phyloP scores from a whole-genome alignment of 2,329 filamentous ascomycete genomes.

The Ascochyta clinopodiicola region DNA sequence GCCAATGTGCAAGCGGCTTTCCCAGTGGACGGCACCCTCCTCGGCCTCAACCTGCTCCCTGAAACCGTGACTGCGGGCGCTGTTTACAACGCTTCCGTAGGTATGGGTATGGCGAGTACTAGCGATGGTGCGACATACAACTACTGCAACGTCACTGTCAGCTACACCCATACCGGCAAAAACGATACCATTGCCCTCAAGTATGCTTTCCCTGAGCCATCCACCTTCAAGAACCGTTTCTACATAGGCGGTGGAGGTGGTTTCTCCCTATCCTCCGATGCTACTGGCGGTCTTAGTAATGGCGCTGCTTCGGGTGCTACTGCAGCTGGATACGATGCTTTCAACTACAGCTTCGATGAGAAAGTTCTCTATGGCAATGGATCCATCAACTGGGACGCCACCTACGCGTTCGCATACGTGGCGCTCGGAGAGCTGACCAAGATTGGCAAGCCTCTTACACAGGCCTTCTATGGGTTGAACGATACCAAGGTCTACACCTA shows the following conservation, averaged over 20 bases:
- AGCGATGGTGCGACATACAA: constrained; percentile 17
- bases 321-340: constrained; percentile 59
- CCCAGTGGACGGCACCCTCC: constrained; percentile 21
- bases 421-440: constrained; percentile 60
- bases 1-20: constrained; percentile 27
- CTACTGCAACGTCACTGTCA: constrained; percentile 58
- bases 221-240: constrained; percentile 55
- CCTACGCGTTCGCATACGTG: constrained; percentile 60
- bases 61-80: constrained; percentile 48
- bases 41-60: constrained; percentile 50
- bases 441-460: constrained; percentile 55
- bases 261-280: constrained; percentile 33
- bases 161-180: constrained; percentile 54
- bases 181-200: constrained; percentile 24
- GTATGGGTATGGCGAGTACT: constrained; percentile 5
- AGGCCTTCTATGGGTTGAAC: constrained; percentile 47
- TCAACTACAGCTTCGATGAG: constrained; percentile 50
- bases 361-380: constrained; percentile 52
- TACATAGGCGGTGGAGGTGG: constrained; percentile 58
- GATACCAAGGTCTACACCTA: constrained; percentile 53
- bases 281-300: constrained; percentile 54
- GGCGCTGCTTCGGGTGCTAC: constrained; percentile 59
- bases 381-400: constrained; percentile 58
- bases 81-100: constrained; percentile 42
- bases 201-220: constrained; percentile 54